Conservation (phyloP, 2,329 filamentous ascomycete genomes). For the Cordyceps farinosa region DNA sequence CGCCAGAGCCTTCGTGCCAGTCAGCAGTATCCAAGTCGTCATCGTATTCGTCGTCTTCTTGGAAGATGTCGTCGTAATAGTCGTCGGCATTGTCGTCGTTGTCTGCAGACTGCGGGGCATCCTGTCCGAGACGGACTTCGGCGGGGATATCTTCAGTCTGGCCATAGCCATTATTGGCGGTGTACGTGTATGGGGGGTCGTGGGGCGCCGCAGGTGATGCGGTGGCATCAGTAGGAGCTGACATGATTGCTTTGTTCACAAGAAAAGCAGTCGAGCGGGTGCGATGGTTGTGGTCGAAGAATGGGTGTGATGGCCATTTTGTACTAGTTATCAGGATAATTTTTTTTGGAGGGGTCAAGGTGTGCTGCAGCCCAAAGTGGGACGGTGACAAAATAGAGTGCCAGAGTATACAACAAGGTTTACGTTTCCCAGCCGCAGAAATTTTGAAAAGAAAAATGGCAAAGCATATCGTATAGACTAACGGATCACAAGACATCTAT, state of each 20-base stretch:
- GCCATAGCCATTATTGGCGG: slow-evolving; percentile 42
- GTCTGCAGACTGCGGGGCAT: slow-evolving; percentile 23
- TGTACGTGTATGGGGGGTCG: slow-evolving; percentile 44
- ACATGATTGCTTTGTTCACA: slow-evolving; percentile 1
- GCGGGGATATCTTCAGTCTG: slow-evolving; percentile 34
- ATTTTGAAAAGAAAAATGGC: background rate
- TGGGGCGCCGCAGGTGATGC: slow-evolving; percentile 41
- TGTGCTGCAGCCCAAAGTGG: slow-evolving; percentile 12
- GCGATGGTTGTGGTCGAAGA: background rate
- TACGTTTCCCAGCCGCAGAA: too few species aligned
- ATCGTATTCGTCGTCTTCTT: slow-evolving; percentile 46
- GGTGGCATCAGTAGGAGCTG: background rate
- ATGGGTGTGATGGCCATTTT: background rate
- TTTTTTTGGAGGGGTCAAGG: slow-evolving; percentile 15
- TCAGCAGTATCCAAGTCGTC: slow-evolving; percentile 58
- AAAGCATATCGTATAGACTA: too few species aligned
- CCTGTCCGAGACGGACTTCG: slow-evolving; percentile 30
- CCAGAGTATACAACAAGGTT: too few species aligned
- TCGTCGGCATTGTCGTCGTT: slow-evolving; percentile 26
- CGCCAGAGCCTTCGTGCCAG: slow-evolving; percentile 55
- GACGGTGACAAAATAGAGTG: background rate
- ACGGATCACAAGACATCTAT: too few species aligned
- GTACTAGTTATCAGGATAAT: slow-evolving; percentile 12
- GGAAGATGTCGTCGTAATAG: slow-evolving; percentile 38
- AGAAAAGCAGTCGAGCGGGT: background rate